These are phyloP conservation scores for Brassica hybrid DNA, from an alignment of 441 rosid genomes.

Conservation along the genomic window DNA sequence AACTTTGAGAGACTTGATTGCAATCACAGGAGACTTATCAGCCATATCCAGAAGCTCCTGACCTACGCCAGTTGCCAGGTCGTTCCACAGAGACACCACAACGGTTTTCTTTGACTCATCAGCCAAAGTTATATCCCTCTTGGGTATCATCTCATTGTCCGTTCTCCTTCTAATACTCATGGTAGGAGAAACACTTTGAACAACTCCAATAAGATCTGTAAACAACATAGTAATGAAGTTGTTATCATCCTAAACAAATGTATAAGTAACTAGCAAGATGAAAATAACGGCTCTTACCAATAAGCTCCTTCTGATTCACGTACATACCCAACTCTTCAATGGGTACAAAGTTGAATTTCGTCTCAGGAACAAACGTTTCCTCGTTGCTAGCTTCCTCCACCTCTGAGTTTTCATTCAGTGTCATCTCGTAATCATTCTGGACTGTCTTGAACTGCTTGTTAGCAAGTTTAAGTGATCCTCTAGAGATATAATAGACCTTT, in stretches of 20 bases:
- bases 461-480: constrained; percentile 78
- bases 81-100: too few species aligned
- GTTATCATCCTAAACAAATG: not conserved
- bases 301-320: too few species aligned
- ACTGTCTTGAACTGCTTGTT: constrained; percentile 86
- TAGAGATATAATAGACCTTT: constrained; percentile 83
- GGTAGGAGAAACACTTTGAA: constrained; percentile 82
- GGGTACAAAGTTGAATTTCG: constrained; percentile 77
- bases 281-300: constrained; percentile 32
- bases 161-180: constrained; percentile 80
- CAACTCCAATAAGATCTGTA: constrained; percentile 85
- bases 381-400: constrained; percentile 82
- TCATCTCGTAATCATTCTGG: too few species aligned
- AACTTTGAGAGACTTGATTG: too few species aligned
- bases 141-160: constrained; percentile 77
- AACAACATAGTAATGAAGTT: not conserved
- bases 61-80: too few species aligned
- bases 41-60: too few species aligned
- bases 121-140: too few species aligned
- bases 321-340: constrained; percentile 79
- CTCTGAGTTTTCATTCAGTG: constrained; percentile 78
- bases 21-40: too few species aligned
- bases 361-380: constrained; percentile 71
- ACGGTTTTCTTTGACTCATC: too few species aligned
- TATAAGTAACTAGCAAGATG: not conserved